Evolutionary conservation across 1,284 basidiomycete genomes (phyloP), one percentile per base, ranked within the genome.

Genomic region (Trametes polyzona): DNA sequence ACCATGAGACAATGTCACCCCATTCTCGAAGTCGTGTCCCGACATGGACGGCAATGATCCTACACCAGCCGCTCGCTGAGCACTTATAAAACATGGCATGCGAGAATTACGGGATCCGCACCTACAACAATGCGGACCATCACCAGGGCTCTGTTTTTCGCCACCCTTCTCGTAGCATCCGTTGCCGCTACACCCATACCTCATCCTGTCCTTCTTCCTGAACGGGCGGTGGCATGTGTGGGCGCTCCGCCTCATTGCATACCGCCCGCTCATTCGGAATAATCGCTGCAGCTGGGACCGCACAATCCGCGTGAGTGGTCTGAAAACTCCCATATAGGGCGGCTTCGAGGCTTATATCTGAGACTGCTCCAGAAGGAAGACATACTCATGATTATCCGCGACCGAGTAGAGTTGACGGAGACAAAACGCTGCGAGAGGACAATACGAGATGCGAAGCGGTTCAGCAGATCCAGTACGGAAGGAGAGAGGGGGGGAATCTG

Each of bases 221-320:
- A 19, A 24, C 52, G 33, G 36, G n/a, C n/a, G n/a, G n/a, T n/a
- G n/a, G n/a, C 29, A 4, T 57, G 21, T 35, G 47, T 49, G 4
- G 47, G 47, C n/a, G 47, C 24, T 4, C 47, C 47, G 6, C 47
- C 47, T 27, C 35, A 48, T 24, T 48, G 47, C 35, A 35, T 48
- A 12, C 47, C 47, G 16, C 47, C 47, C 11, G n/a, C 16, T 16
- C 35, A 29, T 4, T 12, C 4, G 12, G 7, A 40, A 12, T 40
- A 23, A 24, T 32, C 8, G 30, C 8, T 14, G 30, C 30, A 32
- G 30, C 3, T 40, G 39, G 23, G 39, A n/a, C 19, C 11, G 4
- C 16, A 3, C 19, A 40, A n/a, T 40, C 21, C 39, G 30, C n/a
- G 30, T 32, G 30, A 14, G 30, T 32, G 30, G 7, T n/a, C n/a